Percentiles rank a stretch among this genome's conserved stretches.
phyloP scores from a whole-genome alignment of 768 basidiomycete genomes.

The Wakefieldia striispora region DNA sequence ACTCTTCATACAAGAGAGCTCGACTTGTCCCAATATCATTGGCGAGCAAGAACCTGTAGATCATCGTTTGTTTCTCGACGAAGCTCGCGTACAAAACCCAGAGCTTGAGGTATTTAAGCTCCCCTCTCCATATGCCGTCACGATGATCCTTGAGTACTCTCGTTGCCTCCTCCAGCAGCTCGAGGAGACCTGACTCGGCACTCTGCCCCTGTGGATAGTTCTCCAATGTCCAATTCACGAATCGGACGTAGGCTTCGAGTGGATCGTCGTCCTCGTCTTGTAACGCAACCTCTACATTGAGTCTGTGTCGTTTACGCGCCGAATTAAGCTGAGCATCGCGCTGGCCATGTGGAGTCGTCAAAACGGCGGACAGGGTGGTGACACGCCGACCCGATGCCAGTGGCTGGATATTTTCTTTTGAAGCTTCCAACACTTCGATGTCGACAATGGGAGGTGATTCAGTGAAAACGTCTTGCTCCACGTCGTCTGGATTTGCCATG shows the following conservation, averaged over 20 bases:
- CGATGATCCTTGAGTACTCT: slow-evolving; percentile 76
- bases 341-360: slow-evolving; percentile 75
- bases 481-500: slow-evolving; percentile 20
- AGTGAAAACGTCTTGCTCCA: slow-evolving; percentile 45
- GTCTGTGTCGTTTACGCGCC: slow-evolving; percentile 62
- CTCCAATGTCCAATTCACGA: slow-evolving; percentile 91
- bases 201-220: slow-evolving; percentile 93
- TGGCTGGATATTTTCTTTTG: slow-evolving; percentile 87
- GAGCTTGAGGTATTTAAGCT: slow-evolving; percentile 85
- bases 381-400: slow-evolving; percentile 77
- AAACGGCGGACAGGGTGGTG: slow-evolving; percentile 69
- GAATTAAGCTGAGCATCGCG: slow-evolving; percentile 67
- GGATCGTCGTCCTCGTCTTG: slow-evolving; percentile 76
- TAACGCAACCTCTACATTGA: slow-evolving; percentile 72
- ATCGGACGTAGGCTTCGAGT: slow-evolving; percentile 79
- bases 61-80: slow-evolving; percentile 84
- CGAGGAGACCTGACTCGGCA: slow-evolving; percentile 86
- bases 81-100: slow-evolving; percentile 94
- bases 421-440: slow-evolving; percentile 76
- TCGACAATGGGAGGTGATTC: slow-evolving; percentile 58
- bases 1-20: slow-evolving; percentile 89
- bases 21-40: slow-evolving; percentile 87
- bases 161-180: slow-evolving; percentile 90
- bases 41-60: slow-evolving; percentile 86
- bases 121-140: slow-evolving; percentile 69